A percentile compares a stretch with the other conserved stretches of the same genome.
These are phyloP conservation scores for Durusdinium trenchii DNA, from an alignment of 73 alveolate genomes.

Conservation along the genomic window DNA sequence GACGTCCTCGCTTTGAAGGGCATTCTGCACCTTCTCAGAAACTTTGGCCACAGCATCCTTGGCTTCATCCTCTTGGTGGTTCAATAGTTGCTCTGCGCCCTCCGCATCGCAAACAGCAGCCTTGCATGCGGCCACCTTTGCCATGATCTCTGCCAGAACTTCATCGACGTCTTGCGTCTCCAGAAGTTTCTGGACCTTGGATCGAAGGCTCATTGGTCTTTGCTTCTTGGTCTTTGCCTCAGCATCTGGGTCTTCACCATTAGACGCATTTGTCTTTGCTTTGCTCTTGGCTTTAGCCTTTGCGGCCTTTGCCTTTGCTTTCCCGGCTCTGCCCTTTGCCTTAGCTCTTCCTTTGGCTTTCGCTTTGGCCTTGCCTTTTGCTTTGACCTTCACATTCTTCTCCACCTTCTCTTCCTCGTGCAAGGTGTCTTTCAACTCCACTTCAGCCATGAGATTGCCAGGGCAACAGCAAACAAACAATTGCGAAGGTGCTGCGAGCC, in stretches of 20 bases:
- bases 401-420: too few species aligned
- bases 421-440: too few species aligned
- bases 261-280: neutral
- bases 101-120: neutral
- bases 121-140: constrained; percentile 29
- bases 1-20: constrained; percentile 16
- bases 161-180: constrained; percentile 36
- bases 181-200: neutral
- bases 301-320: constrained; percentile 23
- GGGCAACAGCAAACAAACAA: too few species aligned
- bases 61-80: constrained; percentile 23
- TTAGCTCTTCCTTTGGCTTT: constrained; percentile 1
- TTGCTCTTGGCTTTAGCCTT: neutral
- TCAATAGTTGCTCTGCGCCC: constrained; percentile 9
- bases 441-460: too few species aligned
- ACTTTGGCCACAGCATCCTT: neutral
- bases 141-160: constrained; percentile 1
- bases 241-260: neutral
- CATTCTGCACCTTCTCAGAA: constrained; percentile 18
- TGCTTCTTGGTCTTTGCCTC: neutral
- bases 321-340: constrained; percentile 8
- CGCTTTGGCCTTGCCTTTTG: neutral
- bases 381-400: neutral
- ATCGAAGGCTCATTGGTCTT: constrained; percentile 36
- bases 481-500: too few species aligned